Evolutionary conservation across 192 early-diverging fungal genomes (phyloP), one percentile per base, ranked within the genome.

Genomic region (Oehlia diaphana): DNA sequence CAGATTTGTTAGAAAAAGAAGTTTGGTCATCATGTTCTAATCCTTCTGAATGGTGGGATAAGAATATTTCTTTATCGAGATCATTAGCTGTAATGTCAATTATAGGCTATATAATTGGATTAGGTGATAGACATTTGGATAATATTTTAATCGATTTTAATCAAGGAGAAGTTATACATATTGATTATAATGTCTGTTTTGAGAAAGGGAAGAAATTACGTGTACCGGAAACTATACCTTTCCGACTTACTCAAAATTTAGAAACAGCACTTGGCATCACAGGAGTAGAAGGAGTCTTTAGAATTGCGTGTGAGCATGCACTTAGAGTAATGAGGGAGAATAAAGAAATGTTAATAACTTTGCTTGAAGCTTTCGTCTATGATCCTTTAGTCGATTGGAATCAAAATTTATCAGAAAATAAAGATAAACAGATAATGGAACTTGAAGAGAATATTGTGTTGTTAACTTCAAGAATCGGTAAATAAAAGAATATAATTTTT

Each of bases 111-210:
- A 91, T 95, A 19, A 93, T 98, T 72, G 96, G 97, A 9, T 83
- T 98, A 8, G 97, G 97, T 28, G 97, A 99, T 84, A 89, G 97
- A 1, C 97, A 99, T 81, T 81, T 94, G 71, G 94, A 96, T 79
- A 99, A 99, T 82, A 96, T 97, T 31, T 78, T 99, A 74, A 86
- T 99, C 8, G 95, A 99, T 79, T 86, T 87, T 65, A 81, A 81
- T 4, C 91, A 93, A 1, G 97, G 93, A 4, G 96, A 97, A 70
- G 76, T 97, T 14, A 91, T 99, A 49, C 97, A 99, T 82, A 99
- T 99, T 61, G 97, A 99, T 82, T 90, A 97, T 62, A 97, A 96
- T 19, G 97, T 99, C 63, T 95, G 96, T 16, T 99, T 99, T 87
- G 97, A 99, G 76, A 91, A 95, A 82, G 97, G 97, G 21, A 95